Conservation (phyloP, 164 flowering plant species). For the Malania oleifera region DNA sequence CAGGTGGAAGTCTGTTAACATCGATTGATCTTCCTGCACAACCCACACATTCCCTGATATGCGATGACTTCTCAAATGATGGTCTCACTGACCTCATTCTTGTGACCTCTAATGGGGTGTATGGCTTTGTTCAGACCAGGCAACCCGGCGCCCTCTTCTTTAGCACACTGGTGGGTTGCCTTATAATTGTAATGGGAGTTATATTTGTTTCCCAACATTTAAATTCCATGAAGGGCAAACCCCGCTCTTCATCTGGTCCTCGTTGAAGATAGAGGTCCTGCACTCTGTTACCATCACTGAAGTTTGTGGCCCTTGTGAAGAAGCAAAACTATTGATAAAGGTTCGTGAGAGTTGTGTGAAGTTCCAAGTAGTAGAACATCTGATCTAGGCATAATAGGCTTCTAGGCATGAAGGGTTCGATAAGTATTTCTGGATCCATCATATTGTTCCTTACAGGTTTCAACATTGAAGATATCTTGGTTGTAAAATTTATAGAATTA, state of each 20-base stretch:
- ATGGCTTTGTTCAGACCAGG: constrained; percentile 95
- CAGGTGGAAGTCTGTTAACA: constrained; percentile 71
- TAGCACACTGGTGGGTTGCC: constrained; percentile 94
- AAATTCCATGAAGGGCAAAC: constrained; percentile 76
- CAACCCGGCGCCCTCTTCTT: constrained; percentile 98
- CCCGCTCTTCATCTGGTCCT: constrained; percentile 49
- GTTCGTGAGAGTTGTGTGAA: too few relatives aligned
- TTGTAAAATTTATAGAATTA: too few relatives aligned
- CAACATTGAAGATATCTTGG: too few relatives aligned
- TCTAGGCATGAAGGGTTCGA: too few relatives aligned
- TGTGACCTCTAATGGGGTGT: constrained; percentile 75
- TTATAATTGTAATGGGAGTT: constrained; percentile 87
- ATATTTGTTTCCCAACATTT: constrained; percentile 82
- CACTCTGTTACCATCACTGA: not conserved
- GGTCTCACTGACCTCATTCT: constrained; percentile 90
- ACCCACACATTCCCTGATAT: constrained; percentile 75
- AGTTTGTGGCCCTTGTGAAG: too few relatives aligned
- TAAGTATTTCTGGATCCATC: too few relatives aligned
- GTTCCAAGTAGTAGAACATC: too few relatives aligned
- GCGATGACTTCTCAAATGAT: constrained; percentile 85
- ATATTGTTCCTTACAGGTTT: too few relatives aligned
- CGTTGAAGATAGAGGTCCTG: constrained; percentile 10
- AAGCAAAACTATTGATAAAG: too few relatives aligned
- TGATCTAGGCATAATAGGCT: too few relatives aligned
- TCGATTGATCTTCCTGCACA: constrained; percentile 75